Base-by-base conservation (phyloP, 2,329 filamentous ascomycete genomes). In the Chalaropsis ovoidea region DNA sequence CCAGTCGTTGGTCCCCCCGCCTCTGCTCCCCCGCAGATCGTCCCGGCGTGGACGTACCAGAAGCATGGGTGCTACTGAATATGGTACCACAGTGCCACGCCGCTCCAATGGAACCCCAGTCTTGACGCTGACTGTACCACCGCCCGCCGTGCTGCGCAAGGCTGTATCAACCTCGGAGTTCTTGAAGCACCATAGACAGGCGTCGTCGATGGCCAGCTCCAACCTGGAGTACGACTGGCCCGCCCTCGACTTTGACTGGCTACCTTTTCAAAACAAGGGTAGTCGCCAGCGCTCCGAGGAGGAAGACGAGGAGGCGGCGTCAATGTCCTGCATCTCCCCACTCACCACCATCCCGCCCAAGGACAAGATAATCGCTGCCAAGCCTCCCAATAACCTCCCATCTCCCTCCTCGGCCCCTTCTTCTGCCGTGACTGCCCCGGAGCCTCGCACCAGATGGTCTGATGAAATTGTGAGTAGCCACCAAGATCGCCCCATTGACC, bases 1-100 rank as follows among this genome's bases (percentile, higher is more conserved):
- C 52, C 52, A 62, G 8, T 63, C 64, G n/a, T 39, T 65, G 15
- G 22, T 65, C 17, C 64, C 64, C 1, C 62, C 52, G 4, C 63
- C 63, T 2, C 24, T 58, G 39, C 52, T 64, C 11, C 63, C 63
- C 1, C 63, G 60, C 15, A 61, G 49, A 7, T 67, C 66, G n/a
- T 65, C 66, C 6, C 63, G 63, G 19, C 66, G 66, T 49, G 43
- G 56, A 4, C n/a, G 19, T 19, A 35, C 43, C 35, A 22, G 54
- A 35, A 58, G 54, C 17, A 58, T 58, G 54, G 54, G 31, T 13
- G 54, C 54, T 19, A 22, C 42, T 8, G 58, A 31, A 35, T 49
- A 47, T 13, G 52, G 56, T 7, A 45, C 41, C 27, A 31, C 54
- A 60, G 39, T 31, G 54, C 54, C 54, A 13, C 52, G 27, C 22